phyloP scores from a whole-genome alignment of 805 yeast genomes.

The Suhomyces canberraensis region DNA sequence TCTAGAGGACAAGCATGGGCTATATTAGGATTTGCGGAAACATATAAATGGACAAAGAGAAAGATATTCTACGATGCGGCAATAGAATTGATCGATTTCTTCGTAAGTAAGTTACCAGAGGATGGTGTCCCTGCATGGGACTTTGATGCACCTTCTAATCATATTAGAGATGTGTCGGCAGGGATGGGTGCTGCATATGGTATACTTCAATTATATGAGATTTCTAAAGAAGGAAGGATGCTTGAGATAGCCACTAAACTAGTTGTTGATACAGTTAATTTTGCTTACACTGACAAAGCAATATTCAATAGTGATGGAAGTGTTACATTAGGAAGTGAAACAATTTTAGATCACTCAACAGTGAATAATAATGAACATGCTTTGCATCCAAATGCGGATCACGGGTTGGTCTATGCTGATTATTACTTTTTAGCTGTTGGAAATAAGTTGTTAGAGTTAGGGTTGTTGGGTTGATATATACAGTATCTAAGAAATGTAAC shows the following conservation, averaged over 20 bases:
- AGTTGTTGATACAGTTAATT: conserved; percentile 12
- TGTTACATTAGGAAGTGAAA: conserved; percentile 18
- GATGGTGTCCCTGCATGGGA: conserved; percentile 27
- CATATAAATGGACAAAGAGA: conserved; percentile 22
- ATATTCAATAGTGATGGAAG: conserved; percentile 8
- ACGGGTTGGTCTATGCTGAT: conserved; percentile 30
- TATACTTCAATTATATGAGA: conserved; percentile 19
- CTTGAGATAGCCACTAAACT: conserved; percentile 14
- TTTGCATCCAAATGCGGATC: conserved; percentile 11
- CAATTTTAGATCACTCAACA: conserved; percentile 22
- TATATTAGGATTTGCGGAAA: conserved; percentile 22
- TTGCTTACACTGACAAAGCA: conserved; percentile 6
- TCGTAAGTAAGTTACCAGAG: conserved; percentile 16
- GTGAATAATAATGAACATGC: conserved; percentile 22
- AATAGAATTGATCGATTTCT: conserved; percentile 19
- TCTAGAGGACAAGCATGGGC: conserved; percentile 34
- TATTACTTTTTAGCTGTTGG: conserved; percentile 26
- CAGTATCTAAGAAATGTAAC: background rate
- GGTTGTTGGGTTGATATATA: no score
- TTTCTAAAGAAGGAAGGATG: conserved; percentile 11
- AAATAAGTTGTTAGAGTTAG: conserved; percentile 23
- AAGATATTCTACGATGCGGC: conserved; percentile 22
- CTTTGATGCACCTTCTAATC: conserved; percentile 23
- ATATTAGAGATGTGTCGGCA: conserved; percentile 23
- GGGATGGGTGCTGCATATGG: conserved; percentile 27